Evolutionary conservation across 2,329 filamentous ascomycete species (phyloP).

Genomic region (Byssothecium circinans): DNA sequence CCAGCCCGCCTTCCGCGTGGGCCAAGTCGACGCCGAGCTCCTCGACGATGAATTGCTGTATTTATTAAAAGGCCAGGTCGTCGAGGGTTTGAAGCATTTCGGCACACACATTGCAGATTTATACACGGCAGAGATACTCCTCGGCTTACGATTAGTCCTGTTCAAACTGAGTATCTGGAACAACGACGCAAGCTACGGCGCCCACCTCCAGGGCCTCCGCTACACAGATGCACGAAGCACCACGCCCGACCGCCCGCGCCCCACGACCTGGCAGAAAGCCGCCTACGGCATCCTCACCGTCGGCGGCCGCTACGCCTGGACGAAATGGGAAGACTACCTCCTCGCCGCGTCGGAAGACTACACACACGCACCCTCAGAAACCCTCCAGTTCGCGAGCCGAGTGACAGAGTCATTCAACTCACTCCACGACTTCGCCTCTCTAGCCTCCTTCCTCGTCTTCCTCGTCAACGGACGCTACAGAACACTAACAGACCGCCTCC

Average conservation of each 20-base stretch:
- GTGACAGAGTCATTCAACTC: slow-evolving; percentile 71
- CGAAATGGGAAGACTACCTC: slow-evolving; percentile 87
- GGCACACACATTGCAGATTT: slow-evolving; percentile 77
- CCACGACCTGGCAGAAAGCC: slow-evolving; percentile 80
- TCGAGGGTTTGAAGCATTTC: slow-evolving; percentile 85
- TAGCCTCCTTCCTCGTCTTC: slow-evolving; percentile 86
- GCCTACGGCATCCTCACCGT: slow-evolving; percentile 85
- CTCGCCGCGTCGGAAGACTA: slow-evolving; percentile 75
- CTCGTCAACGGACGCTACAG: slow-evolving; percentile 88
- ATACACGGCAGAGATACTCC: slow-evolving; percentile 81
- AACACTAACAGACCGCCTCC: slow-evolving; percentile 81
- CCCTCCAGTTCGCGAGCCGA: slow-evolving; percentile 62
- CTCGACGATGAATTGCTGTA: slow-evolving; percentile 89
- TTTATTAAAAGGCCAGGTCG: slow-evolving; percentile 83
- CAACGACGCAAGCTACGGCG: slow-evolving; percentile 92
- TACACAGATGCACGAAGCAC: slow-evolving; percentile 79
- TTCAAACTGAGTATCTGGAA: slow-evolving; percentile 98
- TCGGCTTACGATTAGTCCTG: slow-evolving; percentile 73
- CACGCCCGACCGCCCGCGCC: slow-evolving; percentile 59
- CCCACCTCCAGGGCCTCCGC: slow-evolving; percentile 84
- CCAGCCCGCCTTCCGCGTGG: slow-evolving; percentile 84
- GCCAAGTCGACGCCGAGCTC: slow-evolving; percentile 93
- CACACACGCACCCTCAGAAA: slow-evolving; percentile 55
- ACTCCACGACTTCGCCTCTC: slow-evolving; percentile 77
- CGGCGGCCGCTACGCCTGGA: slow-evolving; percentile 86